These are phyloP conservation scores for Ceratobasidium sp. DNA, from an alignment of 1,284 basidiomycete species.

Conservation along the genomic window DNA sequence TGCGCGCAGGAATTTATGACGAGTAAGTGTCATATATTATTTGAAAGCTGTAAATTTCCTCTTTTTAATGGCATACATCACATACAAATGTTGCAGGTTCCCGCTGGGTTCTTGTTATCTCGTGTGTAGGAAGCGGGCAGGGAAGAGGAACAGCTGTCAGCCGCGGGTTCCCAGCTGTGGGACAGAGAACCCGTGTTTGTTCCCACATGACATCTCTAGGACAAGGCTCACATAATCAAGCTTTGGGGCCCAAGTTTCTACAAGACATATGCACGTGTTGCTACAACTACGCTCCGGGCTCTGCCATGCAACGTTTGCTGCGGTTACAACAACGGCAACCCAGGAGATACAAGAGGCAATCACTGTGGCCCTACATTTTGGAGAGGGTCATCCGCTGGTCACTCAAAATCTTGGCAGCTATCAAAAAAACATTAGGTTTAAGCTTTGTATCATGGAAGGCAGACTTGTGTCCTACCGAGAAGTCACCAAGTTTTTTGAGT, in stretches of 20 bases:
- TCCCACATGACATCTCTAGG: too few relatives aligned
- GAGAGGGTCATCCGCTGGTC: not conserved
- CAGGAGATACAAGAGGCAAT: not conserved
- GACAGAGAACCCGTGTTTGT: too few relatives aligned
- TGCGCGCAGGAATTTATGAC: too few relatives aligned
- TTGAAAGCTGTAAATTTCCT: too few relatives aligned
- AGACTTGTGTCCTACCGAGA: not conserved
- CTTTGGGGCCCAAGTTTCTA: not conserved
- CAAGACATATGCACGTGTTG: not conserved
- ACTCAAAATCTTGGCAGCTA: not conserved
- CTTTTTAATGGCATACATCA: too few relatives aligned
- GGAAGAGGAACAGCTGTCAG: too few relatives aligned
- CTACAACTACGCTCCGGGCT: not conserved
- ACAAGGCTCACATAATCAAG: constrained; percentile 18
- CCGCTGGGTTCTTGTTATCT: too few relatives aligned
- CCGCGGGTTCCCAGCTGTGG: too few relatives aligned
- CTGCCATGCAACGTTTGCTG: not conserved
- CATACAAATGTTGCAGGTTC: too few relatives aligned
- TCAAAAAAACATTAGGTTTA: not conserved
- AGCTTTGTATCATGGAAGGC: not conserved
- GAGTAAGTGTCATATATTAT: too few relatives aligned
- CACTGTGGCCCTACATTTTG: not conserved
- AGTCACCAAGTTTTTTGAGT: constrained; percentile 10
- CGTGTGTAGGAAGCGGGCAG: too few relatives aligned
- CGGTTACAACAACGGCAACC: constrained; percentile 9